Evolutionary conservation across 805 yeast species (phyloP), one percentile per base, ranked within the genome.

Genomic region (Myxozyma melibiosi): DNA sequence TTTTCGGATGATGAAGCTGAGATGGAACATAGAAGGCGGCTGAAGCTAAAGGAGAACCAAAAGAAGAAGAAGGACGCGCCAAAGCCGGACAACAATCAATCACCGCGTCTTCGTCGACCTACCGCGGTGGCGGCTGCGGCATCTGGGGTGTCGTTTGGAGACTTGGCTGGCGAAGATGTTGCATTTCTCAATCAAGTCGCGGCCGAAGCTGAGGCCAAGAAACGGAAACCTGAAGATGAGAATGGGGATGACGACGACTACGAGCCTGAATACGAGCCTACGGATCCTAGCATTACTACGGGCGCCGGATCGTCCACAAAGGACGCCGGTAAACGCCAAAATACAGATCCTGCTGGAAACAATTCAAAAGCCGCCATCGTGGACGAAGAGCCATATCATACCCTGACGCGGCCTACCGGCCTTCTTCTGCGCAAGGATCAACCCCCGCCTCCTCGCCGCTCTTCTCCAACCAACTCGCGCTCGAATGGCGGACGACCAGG

Each of bases 1-100:
- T 61, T 58, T 39, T 61, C 97, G 1, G 98, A 94, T 70, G 98
- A 94, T 71, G 98, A 92, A 68, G 82, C 81, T 59, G 98, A 94
- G 70, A 80, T 83, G 65, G 85, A 81, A 34, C 81, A 81, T 43
- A 91, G 86, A 68, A 81, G 79, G 51, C 71, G 77, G 22, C 84
- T 80, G 70, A 88, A 86, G 72, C 80, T 80, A 57, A 81, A 81
- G 71, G 82, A 80, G 65, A 78, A 77, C 58, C 78, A 74, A 59
- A 77, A 73, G 55, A 73, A 63, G 57, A 70, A 67, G 45, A 55
- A 49, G 22, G 51, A 47, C 20, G 25, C 7, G 27, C 18, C 35
- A 4, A 35, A 35, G 13, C 8, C 24, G 16, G 40, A 45, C 9
- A n/a, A 24, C 13, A 13, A 24, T 16, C 14, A 40, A 20, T 14